Percentiles rank a stretch among this genome's conserved stretches.
Conservation (phyloP, 805 yeast species). For the Sugiyamaella boreocaroliniensis region DNA sequence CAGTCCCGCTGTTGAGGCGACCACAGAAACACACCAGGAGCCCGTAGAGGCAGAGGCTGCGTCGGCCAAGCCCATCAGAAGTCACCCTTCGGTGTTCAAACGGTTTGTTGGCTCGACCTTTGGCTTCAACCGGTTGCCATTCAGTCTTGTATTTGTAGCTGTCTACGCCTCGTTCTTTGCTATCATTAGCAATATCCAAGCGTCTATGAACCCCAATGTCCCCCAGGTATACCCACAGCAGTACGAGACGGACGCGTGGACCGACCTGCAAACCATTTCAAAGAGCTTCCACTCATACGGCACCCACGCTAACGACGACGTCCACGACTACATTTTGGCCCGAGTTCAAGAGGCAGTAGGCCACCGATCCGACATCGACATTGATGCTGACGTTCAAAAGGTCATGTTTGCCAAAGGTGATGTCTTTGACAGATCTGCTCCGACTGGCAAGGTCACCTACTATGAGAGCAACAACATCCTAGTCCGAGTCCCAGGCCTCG, state of each 20-base stretch:
- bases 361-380: constrained; percentile 31
- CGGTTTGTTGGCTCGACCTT: constrained; percentile 15
- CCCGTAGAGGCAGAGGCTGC: not conserved
- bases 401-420: constrained; percentile 47
- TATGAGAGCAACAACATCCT: constrained; percentile 78
- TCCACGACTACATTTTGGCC: constrained; percentile 56
- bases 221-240: constrained; percentile 7
- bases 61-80: not conserved
- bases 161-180: constrained; percentile 6
- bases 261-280: constrained; percentile 64
- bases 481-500: constrained; percentile 63
- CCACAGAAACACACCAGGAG: not conserved
- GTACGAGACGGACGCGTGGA: constrained; percentile 45
- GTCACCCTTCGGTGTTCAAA: not conserved
- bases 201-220: constrained; percentile 4
- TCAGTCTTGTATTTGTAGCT: constrained; percentile 17
- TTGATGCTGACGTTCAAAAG: constrained; percentile 35
- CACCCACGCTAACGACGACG: constrained; percentile 67
- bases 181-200: constrained; percentile 6
- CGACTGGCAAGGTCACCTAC: constrained; percentile 49
- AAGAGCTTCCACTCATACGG: constrained; percentile 68
- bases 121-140: constrained; percentile 20
- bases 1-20: not conserved
- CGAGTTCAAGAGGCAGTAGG: constrained; percentile 37
- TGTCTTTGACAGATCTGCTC: constrained; percentile 33